phyloP scores from a whole-genome alignment of 2,329 filamentous ascomycete species.

The Calonectria honghensis region DNA sequence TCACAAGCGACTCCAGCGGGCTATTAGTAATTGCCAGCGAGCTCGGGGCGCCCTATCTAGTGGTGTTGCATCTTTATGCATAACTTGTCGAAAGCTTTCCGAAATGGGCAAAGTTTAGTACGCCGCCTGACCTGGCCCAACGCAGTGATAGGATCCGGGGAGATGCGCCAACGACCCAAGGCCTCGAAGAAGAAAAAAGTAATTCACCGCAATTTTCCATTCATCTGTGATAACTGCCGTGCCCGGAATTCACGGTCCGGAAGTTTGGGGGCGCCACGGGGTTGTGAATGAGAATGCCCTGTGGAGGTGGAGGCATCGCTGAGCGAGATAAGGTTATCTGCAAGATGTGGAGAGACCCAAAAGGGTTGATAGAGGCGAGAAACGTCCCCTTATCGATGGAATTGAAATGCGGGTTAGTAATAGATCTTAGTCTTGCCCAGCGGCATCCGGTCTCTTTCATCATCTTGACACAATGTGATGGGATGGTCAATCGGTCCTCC shows the following conservation, averaged over 20 bases:
- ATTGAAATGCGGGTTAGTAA: background rate
- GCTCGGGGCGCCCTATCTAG: background rate
- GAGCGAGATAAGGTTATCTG: background rate
- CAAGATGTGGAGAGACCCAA: background rate
- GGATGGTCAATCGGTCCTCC: background rate
- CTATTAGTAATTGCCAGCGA: background rate
- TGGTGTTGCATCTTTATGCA: constrained; percentile 15
- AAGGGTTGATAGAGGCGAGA: background rate
- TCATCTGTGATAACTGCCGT: background rate
- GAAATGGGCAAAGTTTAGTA: background rate
- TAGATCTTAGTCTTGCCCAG: background rate
- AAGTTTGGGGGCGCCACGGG: background rate
- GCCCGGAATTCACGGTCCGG: background rate
- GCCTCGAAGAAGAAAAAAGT: background rate
- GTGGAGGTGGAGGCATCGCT: background rate
- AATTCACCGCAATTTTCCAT: background rate
- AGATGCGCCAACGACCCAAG: too few relatives aligned
- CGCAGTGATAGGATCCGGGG: background rate
- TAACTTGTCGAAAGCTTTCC: background rate
- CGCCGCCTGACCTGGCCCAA: background rate
- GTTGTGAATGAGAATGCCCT: background rate
- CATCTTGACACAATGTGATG: background rate
- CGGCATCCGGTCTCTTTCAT: too few relatives aligned
- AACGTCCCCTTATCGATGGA: background rate
- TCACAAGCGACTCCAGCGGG: background rate